A percentile compares a stretch with the other conserved stretches of the same genome.
phyloP scores from a whole-genome alignment of 2,329 filamentous ascomycete genomes.

The Elsinoe perseae region DNA sequence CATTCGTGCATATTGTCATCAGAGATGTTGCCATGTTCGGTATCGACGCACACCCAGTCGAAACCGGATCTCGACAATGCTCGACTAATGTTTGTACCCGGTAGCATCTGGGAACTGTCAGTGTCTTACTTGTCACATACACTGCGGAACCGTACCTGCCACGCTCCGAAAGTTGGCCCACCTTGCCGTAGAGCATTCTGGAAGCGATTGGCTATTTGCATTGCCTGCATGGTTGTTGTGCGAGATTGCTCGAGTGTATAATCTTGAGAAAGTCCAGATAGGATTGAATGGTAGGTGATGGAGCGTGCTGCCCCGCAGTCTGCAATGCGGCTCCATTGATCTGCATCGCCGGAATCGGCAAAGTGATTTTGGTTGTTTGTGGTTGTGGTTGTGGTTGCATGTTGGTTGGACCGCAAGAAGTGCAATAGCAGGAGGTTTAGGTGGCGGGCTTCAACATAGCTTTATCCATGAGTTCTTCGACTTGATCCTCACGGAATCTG shows the following conservation, averaged over 20 bases:
- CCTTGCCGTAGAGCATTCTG: slow-evolving; percentile 45
- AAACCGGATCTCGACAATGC: slow-evolving; percentile 46
- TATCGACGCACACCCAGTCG: slow-evolving; percentile 49
- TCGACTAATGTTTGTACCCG: slow-evolving; percentile 47
- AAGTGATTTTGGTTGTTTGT: no score
- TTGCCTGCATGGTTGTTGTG: slow-evolving; percentile 23
- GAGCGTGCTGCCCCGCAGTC: neutral
- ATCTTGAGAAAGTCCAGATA: neutral
- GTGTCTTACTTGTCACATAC: neutral
- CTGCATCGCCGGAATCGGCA: slow-evolving; percentile 10
- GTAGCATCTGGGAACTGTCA: slow-evolving; percentile 36
- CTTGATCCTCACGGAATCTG: slow-evolving; percentile 59
- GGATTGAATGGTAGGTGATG: neutral
- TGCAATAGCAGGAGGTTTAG: neutral
- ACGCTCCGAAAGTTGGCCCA: slow-evolving; percentile 47
- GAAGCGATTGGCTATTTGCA: slow-evolving; percentile 49
- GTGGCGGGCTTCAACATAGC: slow-evolving; percentile 29
- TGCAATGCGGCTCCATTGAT: neutral
- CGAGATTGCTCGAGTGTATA: neutral
- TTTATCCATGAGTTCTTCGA: slow-evolving; percentile 61
- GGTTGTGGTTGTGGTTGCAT: no score
- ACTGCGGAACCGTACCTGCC: slow-evolving; percentile 43
- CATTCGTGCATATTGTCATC: slow-evolving; percentile 49
- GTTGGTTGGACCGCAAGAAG: neutral
- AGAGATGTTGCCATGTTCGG: slow-evolving; percentile 50